Evolutionary conservation across 371 early-diverging fungal genomes (phyloP).

Genomic region (Vairimorpha apis): DNA sequence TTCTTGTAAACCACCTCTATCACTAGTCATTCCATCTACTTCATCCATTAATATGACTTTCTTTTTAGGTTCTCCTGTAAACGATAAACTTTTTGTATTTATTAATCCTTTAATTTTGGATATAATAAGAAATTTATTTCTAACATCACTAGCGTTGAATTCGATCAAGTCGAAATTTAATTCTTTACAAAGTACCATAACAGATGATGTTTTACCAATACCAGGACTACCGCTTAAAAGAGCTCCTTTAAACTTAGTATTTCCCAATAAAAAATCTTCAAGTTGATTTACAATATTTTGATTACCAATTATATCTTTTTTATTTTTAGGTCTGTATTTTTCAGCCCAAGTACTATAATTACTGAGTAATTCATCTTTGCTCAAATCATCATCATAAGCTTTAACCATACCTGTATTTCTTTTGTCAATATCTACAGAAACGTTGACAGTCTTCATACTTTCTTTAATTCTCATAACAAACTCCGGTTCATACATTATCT

Average conservation of each 20-base stretch:
- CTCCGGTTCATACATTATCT: constrained; percentile 75
- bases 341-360: constrained; percentile 72
- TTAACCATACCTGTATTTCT: not conserved
- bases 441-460: not conserved
- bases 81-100: constrained; percentile 25
- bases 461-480: constrained; percentile 71
- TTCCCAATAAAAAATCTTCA: constrained; percentile 68
- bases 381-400: not conserved
- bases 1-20: constrained; percentile 88
- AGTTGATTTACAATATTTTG: constrained; percentile 68
- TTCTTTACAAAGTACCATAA: constrained; percentile 73
- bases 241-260: constrained; percentile 66
- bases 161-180: constrained; percentile 80
- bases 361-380: not conserved
- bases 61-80: constrained; percentile 12
- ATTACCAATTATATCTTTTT: constrained; percentile 84
- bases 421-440: not conserved
- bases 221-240: constrained; percentile 93
- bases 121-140: constrained; percentile 71
- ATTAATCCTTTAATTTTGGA: constrained; percentile 59
- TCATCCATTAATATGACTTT: constrained; percentile 93
- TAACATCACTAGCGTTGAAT: constrained; percentile 94
- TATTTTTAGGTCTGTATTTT: constrained; percentile 77
- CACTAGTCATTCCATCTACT: constrained; percentile 97
- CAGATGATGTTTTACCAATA: constrained; percentile 94